Evolutionary conservation across 1,139 yeast species (phyloP), one percentile per base, ranked within the genome.

Genomic region (Suhomyces bokatorum): DNA sequence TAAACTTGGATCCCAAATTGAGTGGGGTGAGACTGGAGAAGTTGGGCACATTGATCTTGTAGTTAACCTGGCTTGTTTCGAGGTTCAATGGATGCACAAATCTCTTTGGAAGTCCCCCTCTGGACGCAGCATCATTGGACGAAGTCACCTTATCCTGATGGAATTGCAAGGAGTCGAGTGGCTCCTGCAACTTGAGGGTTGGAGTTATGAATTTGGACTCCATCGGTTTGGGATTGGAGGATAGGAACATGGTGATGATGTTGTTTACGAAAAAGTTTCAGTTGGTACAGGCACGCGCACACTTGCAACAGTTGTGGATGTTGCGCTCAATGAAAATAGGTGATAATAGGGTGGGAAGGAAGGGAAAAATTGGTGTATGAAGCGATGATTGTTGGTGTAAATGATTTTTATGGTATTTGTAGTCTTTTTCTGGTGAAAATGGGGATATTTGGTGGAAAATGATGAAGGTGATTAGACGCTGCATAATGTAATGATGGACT

Each of bases 211-310:
- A 63, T 49, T 63, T 67, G 37, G 63, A 46, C 30, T 52, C 58
- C 37, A 37, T 38, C 27, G 49, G 49, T 32, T 46, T 41, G 30
- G 38, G 40, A 34, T 28, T 36, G 33, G 32, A 20, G 33, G 42
- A 27, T 79, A 85, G 60, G 80, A 75, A 40, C 97, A 90, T 62
- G 22, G 37, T 33, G 38, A 32, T 37, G 35, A 35, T 40, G 43
- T 44, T 44, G 47, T 44, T 44, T 44, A 44, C 47, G 47, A 44
- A 44, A 44, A 44, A 35, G 41, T 41, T 44, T 44, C 43, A 39
- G 39, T 40, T 43, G 43, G 47, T 40, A 31, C 26, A 32, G 32
- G 41, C 47, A 44, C 47, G 44, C 40, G 41, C 36, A 30, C 12
- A 12, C 14, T 26, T 35, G 38, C 31, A 34, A 24, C 36, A 20